Evolutionary conservation across 768 basidiomycete species (phyloP).

Genomic region (Dentipellis fragilis): DNA sequence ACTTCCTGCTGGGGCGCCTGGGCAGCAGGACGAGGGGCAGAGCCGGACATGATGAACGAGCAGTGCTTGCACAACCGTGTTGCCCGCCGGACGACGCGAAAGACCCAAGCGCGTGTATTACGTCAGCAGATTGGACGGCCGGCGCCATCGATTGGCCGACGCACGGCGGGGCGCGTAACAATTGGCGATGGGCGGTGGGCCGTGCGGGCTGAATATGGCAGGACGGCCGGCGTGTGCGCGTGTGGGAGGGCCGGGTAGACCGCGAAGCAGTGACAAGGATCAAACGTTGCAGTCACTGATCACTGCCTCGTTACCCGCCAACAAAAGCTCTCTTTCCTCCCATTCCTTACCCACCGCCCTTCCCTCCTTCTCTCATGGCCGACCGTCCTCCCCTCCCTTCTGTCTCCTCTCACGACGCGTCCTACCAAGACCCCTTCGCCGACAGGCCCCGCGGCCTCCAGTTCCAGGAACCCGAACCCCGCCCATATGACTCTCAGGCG

Average conservation of each 20-base stretch:
- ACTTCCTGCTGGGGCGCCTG: slow-evolving; percentile 21
- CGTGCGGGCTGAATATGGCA: not conserved
- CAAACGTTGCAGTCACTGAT: not conserved
- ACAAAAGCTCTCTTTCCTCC: slow-evolving; percentile 5
- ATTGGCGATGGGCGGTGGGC: not conserved
- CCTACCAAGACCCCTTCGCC: slow-evolving; percentile 58
- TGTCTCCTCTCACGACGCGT: slow-evolving; percentile 26
- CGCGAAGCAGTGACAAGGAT: not conserved
- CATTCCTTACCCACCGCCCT: not conserved
- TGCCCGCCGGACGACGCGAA: too few species aligned
- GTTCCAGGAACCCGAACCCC: slow-evolving; percentile 48
- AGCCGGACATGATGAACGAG: too few species aligned
- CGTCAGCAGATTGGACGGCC: too few species aligned
- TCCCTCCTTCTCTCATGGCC: slow-evolving; percentile 15
- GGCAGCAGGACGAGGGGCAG: slow-evolving; percentile 4
- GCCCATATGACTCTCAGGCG: slow-evolving; percentile 48
- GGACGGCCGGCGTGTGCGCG: not conserved
- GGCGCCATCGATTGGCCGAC: too few species aligned
- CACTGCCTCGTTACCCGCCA: slow-evolving; percentile 14
- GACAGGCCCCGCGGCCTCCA: slow-evolving; percentile 55
- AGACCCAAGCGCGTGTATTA: too few species aligned
- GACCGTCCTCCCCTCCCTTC: slow-evolving; percentile 19
- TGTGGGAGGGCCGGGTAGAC: not conserved
- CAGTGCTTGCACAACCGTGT: too few species aligned
- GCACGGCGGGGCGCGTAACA: too few species aligned